Evolutionary conservation across 139 green algal species (phyloP).

Genomic region (Volvox reticuliferus): DNA sequence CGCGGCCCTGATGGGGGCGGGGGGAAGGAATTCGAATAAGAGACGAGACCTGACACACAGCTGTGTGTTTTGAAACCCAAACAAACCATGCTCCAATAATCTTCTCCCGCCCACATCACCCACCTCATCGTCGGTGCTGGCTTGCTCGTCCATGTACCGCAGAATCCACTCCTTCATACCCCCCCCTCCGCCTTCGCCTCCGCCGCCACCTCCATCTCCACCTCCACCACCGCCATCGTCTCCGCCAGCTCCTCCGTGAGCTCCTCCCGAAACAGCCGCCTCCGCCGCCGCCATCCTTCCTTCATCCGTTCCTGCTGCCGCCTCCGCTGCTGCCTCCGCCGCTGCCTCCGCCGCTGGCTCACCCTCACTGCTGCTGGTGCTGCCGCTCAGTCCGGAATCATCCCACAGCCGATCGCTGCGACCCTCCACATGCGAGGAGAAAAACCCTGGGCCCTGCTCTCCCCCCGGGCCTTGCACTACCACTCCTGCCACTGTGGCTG

Average conservation of each 20-base stretch:
- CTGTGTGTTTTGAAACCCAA: too few relatives aligned
- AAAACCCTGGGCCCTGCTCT: not conserved
- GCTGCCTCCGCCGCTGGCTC: not conserved
- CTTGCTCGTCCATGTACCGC: conserved; percentile 70
- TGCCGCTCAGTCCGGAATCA: not conserved
- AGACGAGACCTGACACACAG: too few relatives aligned
- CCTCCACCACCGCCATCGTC: too few relatives aligned
- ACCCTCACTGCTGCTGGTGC: too few relatives aligned
- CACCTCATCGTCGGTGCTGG: conserved; percentile 43
- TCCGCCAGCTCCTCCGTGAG: not conserved
- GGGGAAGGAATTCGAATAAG: not conserved
- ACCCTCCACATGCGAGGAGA: not conserved
- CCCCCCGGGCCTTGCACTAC: not conserved
- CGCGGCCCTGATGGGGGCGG: not conserved
- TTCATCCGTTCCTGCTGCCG: too few relatives aligned
- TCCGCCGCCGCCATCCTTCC: too few relatives aligned
- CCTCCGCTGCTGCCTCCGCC: too few relatives aligned
- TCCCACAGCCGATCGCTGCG: not conserved
- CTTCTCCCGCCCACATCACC: too few relatives aligned
- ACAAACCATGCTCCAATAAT: too few relatives aligned
- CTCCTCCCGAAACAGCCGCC: not conserved
- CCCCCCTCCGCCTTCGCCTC: not conserved
- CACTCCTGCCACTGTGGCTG: not conserved
- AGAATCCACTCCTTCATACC: conserved; percentile 78
- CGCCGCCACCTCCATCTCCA: too few relatives aligned